Evolutionary conservation across 768 basidiomycete genomes (phyloP), one percentile per base, ranked within the genome.

Genomic region (Podaxis pistillaris): DNA sequence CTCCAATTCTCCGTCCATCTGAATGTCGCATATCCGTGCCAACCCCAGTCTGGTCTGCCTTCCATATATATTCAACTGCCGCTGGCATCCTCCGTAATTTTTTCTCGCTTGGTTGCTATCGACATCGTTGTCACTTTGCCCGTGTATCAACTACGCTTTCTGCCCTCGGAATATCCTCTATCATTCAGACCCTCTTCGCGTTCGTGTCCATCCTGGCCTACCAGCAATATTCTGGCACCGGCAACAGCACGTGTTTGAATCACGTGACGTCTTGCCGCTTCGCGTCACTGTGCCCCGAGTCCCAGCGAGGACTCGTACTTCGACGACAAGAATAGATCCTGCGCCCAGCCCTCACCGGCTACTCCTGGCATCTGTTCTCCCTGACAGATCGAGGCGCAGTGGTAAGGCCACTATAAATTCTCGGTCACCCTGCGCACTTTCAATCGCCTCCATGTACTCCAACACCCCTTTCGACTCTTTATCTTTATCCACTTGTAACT

Each of bases 11-110:
- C 28, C 41, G 53, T 54, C 41, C 33, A 37, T 62, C 53, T 55
- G 44, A n/a, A 11, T 22, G 54, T 33, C 33, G 53, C 33, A 62
- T 49, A 47, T 62, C 52, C 53, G 44, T 53, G 36, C 53, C 44
- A 62, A 62, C 60, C 60, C 52, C 13, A 55, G 60, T 47, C 53
- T 54, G 30, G 53, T 62, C 60, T 30, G 26, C 40, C 30, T 62
- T 54, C 60, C 60, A 55, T 62, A 62, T 62, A 62, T 62, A 62
- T 62, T 62, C 60, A 26, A 44, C 53, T 55, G 40, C 60, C 54
- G 52, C 53, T 62, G 53, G 53, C 60, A 54, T 55, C 54, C 37
- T 47, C 53, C 60, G 40, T n/a, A 46, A 19, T 62, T 47, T 62
- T 47, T 62, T 49, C 41, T 33, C n/a, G 28, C 33, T 26, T 56